Evolutionary conservation across 2,329 filamentous ascomycete genomes (phyloP).

Genomic region (Tolypocladium capitatum): DNA sequence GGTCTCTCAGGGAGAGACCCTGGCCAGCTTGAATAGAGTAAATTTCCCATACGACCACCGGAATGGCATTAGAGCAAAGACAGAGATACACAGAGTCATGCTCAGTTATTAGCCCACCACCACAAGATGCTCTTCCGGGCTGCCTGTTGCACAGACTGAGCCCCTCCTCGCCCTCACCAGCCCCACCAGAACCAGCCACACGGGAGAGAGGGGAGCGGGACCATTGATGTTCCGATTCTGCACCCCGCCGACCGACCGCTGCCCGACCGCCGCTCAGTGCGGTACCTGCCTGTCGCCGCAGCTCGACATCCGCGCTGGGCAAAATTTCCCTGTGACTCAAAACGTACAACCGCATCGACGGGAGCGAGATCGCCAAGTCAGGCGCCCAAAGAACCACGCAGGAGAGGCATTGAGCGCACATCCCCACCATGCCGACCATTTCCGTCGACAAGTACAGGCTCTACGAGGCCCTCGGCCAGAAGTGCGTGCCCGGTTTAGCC

Average conservation of each 20-base stretch:
- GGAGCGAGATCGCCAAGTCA: neutral
- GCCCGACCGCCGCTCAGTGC: neutral
- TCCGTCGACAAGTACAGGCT: conserved; percentile 91
- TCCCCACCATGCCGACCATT: conserved; percentile 75
- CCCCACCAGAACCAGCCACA: neutral
- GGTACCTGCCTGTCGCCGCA: neutral
- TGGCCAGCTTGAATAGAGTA: no score
- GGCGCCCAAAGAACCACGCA: neutral
- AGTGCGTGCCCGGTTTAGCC: conserved; percentile 37
- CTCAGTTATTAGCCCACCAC: neutral
- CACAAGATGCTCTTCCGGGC: neutral
- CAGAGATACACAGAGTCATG: no score
- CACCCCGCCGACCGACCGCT: conserved; percentile 3
- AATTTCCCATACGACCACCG: no score
- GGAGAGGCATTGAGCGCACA: conserved; percentile 10
- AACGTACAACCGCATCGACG: conserved; percentile 1
- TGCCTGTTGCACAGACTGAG: neutral
- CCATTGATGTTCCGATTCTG: conserved; percentile 16
- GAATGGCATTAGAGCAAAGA: no score
- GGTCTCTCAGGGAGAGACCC: no score
- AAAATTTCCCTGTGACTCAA: conserved; percentile 30
- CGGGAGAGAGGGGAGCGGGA: conserved; percentile 10
- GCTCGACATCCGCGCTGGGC: neutral
- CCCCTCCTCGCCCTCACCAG: neutral
- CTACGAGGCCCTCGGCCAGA: conserved; percentile 79